Conservation (phyloP, 257 asterid genomes). For the Salvia miltiorrhiza region DNA sequence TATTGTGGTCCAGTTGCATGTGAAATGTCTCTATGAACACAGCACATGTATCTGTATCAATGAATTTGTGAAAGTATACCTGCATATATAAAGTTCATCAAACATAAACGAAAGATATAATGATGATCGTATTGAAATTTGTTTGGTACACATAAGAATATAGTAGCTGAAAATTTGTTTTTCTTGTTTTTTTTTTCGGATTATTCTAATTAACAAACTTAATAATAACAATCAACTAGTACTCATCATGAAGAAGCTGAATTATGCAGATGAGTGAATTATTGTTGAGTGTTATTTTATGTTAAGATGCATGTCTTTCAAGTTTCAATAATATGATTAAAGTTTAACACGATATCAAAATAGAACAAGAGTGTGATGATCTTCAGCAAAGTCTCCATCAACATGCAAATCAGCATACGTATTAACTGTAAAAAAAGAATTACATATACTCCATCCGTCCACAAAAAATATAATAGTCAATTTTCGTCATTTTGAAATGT, state of each 20-base stretch:
- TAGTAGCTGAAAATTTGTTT: neutral
- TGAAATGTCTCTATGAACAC: constrained; percentile 18
- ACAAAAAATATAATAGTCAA: too few relatives aligned
- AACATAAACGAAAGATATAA: neutral
- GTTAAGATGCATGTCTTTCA: neutral
- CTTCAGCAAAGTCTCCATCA: too few relatives aligned
- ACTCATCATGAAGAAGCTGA: too few relatives aligned
- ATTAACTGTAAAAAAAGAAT: too few relatives aligned
- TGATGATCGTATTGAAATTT: neutral
- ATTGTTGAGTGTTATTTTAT: neutral
- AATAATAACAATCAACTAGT: neutral
- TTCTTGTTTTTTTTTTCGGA: neutral
- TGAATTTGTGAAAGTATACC: constrained; percentile 4
- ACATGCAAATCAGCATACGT: too few relatives aligned
- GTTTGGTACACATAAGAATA: neutral
- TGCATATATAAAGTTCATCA: neutral
- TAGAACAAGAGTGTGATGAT: too few relatives aligned
- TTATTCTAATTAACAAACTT: neutral
- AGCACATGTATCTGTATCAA: neutral
- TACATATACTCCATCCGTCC: too few relatives aligned
- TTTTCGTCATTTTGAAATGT: too few relatives aligned
- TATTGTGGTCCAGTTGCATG: constrained; percentile 28
- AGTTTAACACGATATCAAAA: too few relatives aligned
- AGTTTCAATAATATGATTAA: neutral
- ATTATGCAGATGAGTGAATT: neutral